Base-by-base conservation (phyloP, 805 yeast species). In the Candida parachauliodes region DNA sequence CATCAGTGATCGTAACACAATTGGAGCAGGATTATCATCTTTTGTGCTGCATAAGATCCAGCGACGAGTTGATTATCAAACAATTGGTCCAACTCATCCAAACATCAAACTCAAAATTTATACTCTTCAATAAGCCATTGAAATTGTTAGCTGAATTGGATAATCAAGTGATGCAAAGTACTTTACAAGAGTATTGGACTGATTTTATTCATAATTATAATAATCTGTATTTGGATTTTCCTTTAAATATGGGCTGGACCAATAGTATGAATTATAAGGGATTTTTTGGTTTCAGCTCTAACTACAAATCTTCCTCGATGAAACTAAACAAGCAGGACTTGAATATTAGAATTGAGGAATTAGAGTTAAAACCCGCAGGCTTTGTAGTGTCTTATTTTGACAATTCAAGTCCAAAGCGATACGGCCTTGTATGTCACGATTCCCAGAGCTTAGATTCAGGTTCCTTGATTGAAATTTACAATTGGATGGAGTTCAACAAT, bases 191-290 rank as follows among this genome's bases (percentile, higher is more conserved):
- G 24, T 58, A 48, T 40, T 67, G 70, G 70, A 23, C 34, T 1
- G 55, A 54, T 9, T 65, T 65, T 34, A 17, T 60, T 16, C 18
- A 25, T 1, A 48, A 42, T 26, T 62, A 50, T 40, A 64, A 66
- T 41, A 24, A 32, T 5, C 55, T 42, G 35, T 44, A 37, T 18
- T 48, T 36, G 41, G 46, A 31, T 36, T 45, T 44, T 41, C 62
- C 52, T 29, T 50, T 45, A 1, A 47, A 41, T 14, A 44, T 60
- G n/a, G 39, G 37, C 12, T 68, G 73, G 73, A 61, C 65, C 21
- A 61, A 62, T 32, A 42, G 50, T 15, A 39, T 64, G 27, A 66
- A 65, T 43, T 55, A 57, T 41, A 47, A 45, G 26, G 73, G 73
- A 4, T 56, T 65, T 27, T 47, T 67, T 20, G 68, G 66, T 2